Conservation (phyloP, 306 rosid species). For the Rosa rugosa region DNA sequence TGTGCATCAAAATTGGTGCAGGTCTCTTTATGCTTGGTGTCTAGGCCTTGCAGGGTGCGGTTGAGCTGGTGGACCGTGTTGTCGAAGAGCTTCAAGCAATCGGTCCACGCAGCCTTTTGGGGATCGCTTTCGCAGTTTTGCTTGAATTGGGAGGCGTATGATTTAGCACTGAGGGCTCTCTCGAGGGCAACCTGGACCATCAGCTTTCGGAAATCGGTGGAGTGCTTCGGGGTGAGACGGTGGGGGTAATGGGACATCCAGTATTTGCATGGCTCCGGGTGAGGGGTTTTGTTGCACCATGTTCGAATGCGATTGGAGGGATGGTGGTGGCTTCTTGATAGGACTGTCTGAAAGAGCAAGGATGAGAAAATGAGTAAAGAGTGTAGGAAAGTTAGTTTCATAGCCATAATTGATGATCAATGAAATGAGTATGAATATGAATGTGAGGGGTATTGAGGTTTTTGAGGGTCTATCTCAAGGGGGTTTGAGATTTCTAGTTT, state of each 20-base stretch:
- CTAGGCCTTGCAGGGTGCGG: conserved; percentile 48
- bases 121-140: conserved; percentile 22
- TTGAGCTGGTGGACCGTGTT: conserved; percentile 60
- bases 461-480: conserved; percentile 23
- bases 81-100: conserved; percentile 63
- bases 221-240: conserved; percentile 35
- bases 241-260: conserved; percentile 39
- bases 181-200: conserved; percentile 50
- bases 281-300: conserved; percentile 88
- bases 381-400: conserved; percentile 21
- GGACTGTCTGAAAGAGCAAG: conserved; percentile 36
- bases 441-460: conserved; percentile 14
- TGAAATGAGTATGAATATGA: conserved; percentile 1
- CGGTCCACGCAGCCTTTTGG: conserved; percentile 45
- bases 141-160: conserved; percentile 15
- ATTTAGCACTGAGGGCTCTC: conserved; percentile 33
- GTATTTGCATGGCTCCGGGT: conserved; percentile 63
- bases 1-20: conserved; percentile 70
- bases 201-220: conserved; percentile 44
- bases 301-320: conserved; percentile 29
- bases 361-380: conserved; percentile 27
- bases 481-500: conserved; percentile 6
- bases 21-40: not conserved
- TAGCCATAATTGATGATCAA: conserved; percentile 15
- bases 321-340: conserved; percentile 32